Conservation (phyloP, 2,329 filamentous ascomycete species). For the Parafenestella ontariensis region DNA sequence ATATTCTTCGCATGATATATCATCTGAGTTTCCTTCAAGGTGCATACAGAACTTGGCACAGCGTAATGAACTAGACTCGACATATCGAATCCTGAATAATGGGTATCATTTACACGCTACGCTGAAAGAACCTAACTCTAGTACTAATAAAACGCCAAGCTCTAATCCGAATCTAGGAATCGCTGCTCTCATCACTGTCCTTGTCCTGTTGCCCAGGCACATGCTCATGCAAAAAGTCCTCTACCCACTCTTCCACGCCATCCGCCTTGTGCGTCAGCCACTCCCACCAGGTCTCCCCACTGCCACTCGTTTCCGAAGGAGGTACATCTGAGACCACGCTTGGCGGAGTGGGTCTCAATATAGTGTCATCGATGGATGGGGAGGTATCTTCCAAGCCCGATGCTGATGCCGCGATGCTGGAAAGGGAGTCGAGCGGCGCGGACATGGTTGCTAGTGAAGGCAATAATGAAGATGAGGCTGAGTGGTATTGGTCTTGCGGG, state of each 20-base stretch:
- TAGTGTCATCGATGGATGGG: conserved; percentile 10
- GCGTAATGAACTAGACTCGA: background rate
- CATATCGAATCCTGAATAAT: background rate
- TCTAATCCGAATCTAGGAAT: background rate
- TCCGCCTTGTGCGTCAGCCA: conserved; percentile 48
- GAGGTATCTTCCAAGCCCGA: conserved; percentile 26
- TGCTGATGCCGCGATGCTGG: conserved; percentile 31
- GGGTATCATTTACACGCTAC: background rate
- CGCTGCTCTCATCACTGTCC: background rate
- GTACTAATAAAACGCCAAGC: background rate
- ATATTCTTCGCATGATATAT: background rate
- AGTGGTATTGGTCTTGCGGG: conserved; percentile 4
- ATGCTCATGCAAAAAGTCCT: conserved; percentile 41
- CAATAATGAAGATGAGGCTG: conserved; percentile 5
- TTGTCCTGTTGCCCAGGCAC: conserved; percentile 21
- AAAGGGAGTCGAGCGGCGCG: conserved; percentile 18
- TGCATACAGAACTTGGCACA: background rate
- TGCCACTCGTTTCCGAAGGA: conserved; percentile 12
- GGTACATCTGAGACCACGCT: conserved; percentile 23
- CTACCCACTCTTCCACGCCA: conserved; percentile 46
- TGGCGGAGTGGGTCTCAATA: conserved; percentile 9
- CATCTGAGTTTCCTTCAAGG: background rate
- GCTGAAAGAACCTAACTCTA: background rate
- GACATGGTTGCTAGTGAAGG: conserved; percentile 24
- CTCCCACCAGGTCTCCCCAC: conserved; percentile 42